phyloP scores from a whole-genome alignment of 768 basidiomycete species.

The Strobilomyces echinocephalus region DNA sequence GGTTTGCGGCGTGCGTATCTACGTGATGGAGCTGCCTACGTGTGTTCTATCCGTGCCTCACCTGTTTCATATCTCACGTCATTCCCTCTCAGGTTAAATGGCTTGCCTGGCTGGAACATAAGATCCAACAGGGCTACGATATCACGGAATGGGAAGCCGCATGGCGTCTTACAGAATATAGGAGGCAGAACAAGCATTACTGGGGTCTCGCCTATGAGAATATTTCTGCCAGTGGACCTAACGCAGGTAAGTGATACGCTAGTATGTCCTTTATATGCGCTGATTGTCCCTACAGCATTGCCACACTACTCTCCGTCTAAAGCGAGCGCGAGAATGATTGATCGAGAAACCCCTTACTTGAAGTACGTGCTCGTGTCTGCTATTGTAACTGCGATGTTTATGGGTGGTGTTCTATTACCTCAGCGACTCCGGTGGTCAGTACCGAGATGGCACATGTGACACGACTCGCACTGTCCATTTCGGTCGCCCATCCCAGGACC shows the following conservation, averaged over 20 bases:
- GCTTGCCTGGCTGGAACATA: constrained; percentile 87
- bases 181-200: constrained; percentile 65
- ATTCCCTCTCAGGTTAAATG: constrained; percentile 54
- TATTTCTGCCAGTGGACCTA: constrained; percentile 84
- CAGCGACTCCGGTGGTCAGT: constrained; percentile 91
- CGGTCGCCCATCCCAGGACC: constrained; percentile 79
- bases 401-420: constrained; percentile 10
- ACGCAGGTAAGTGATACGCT: constrained; percentile 52
- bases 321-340: constrained; percentile 64
- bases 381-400: constrained; percentile 13
- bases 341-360: constrained; percentile 77
- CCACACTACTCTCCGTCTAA: constrained; percentile 89
- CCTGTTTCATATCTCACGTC: constrained; percentile 9
- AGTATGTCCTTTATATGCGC: not conserved
- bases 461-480: constrained; percentile 82
- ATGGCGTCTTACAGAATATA: constrained; percentile 73
- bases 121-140: constrained; percentile 68
- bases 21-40: constrained; percentile 83
- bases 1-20: constrained; percentile 82
- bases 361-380: constrained; percentile 51
- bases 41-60: constrained; percentile 36
- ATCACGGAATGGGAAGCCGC: constrained; percentile 93
- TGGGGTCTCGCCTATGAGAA: constrained; percentile 86
- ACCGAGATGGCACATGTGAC: constrained; percentile 85
- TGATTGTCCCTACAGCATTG: constrained; percentile 46